These are phyloP conservation scores for Berberis thunbergii DNA, from an alignment of 164 flowering plant genomes.

Conservation along the genomic window DNA sequence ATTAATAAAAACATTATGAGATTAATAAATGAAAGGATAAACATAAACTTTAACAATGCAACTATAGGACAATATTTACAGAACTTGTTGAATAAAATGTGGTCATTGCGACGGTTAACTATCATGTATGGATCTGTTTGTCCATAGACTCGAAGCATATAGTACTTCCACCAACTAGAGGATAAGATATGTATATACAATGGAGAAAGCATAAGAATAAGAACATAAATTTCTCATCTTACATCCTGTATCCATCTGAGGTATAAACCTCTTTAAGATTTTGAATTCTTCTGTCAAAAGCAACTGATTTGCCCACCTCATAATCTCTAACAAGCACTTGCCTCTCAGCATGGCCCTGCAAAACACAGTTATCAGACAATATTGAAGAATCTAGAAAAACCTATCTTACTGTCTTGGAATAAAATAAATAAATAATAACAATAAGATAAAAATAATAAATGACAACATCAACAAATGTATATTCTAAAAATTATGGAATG, in stretches of 20 bases:
- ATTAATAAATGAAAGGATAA: too few species aligned
- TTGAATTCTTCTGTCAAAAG: slow-evolving; percentile 57
- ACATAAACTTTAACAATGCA: too few species aligned
- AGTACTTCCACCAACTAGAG: not conserved
- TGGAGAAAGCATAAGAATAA: not conserved
- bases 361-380: not conserved
- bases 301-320: slow-evolving; percentile 66
- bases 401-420: too few species aligned
- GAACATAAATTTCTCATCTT: slow-evolving; percentile 16
- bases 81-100: too few species aligned
- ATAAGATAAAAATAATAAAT: too few species aligned
- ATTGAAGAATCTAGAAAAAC: not conserved
- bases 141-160: too few species aligned
- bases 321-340: slow-evolving; percentile 91
- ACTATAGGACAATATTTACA: too few species aligned
- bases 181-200: not conserved
- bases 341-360: slow-evolving; percentile 73
- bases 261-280: slow-evolving; percentile 89
- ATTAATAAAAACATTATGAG: not conserved
- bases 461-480: too few species aligned
- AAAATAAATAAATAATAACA: not conserved
- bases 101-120: too few species aligned
- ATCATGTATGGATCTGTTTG: too few species aligned
- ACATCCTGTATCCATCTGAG: slow-evolving; percentile 77
- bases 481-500: too few species aligned